These are phyloP conservation scores for Sclerotinia sclerotiorum DNA, from an alignment of 2,329 filamentous ascomycete species.

Conservation along the genomic window DNA sequence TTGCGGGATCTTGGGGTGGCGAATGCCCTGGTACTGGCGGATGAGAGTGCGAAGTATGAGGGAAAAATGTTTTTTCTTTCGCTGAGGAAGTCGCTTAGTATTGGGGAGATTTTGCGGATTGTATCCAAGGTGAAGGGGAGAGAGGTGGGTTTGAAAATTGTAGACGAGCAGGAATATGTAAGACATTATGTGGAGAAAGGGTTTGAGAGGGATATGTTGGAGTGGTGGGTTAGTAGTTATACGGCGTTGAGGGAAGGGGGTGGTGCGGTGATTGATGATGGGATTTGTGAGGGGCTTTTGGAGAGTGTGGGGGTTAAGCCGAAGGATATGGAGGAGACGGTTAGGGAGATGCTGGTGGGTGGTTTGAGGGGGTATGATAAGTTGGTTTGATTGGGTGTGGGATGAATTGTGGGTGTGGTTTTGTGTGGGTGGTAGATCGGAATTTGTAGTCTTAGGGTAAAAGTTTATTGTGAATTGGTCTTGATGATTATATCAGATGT, in stretches of 20 bases:
- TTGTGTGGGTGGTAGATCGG: background rate
- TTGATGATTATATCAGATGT: too few species aligned
- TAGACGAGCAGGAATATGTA: background rate
- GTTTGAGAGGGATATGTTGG: background rate
- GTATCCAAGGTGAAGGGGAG: background rate
- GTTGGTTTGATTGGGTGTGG: background rate
- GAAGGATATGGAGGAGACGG: background rate
- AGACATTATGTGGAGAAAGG: background rate
- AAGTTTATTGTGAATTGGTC: too few species aligned
- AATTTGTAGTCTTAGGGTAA: too few species aligned
- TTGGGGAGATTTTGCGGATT: background rate
- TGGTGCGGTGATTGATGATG: background rate
- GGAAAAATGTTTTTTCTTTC: conserved; percentile 18
- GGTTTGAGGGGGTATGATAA: background rate
- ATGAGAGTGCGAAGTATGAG: conserved; percentile 15
- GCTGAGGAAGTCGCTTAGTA: background rate
- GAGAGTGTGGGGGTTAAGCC: background rate
- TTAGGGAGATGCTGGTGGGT: background rate
- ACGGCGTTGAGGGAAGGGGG: background rate
- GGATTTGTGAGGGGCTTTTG: conserved; percentile 4
- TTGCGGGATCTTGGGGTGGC: conserved; percentile 34
- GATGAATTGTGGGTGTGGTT: background rate
- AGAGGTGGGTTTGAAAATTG: background rate
- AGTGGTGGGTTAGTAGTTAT: conserved; percentile 14
- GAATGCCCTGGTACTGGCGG: conserved; percentile 31